Percentiles rank a stretch among this genome's conserved stretches.
Evolutionary conservation across 2,329 filamentous ascomycete genomes (phyloP).

Genomic region (Xylaria sp.): DNA sequence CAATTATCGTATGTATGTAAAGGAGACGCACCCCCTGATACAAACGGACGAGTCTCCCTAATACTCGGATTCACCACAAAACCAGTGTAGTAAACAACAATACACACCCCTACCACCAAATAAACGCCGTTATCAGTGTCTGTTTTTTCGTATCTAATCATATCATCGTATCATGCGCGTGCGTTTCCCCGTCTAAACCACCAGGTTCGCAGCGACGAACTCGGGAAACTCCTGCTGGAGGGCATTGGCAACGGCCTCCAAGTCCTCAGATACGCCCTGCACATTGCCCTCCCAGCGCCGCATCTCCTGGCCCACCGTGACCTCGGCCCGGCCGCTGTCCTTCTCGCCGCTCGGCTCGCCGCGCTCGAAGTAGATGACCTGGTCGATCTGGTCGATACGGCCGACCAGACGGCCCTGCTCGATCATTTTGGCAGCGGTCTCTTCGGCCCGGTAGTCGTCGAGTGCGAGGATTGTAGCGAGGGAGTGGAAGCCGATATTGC

Average conservation of each 20-base stretch:
- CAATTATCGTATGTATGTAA: too few relatives aligned
- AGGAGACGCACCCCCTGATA: too few relatives aligned
- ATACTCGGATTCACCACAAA: too few relatives aligned
- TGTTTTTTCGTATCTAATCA: slow-evolving; percentile 5
- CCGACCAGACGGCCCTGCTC: slow-evolving; percentile 86
- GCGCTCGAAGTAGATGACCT: slow-evolving; percentile 78
- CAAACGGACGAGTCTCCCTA: too few relatives aligned
- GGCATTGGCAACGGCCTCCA: slow-evolving; percentile 77
- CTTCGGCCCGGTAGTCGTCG: slow-evolving; percentile 75
- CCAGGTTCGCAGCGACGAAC: slow-evolving; percentile 52
- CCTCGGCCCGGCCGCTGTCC: slow-evolving; percentile 60
- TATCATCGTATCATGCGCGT: background rate
- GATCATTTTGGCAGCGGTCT: slow-evolving; percentile 90
- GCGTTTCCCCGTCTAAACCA: slow-evolving; percentile 27
- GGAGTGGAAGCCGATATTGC: slow-evolving; percentile 69
- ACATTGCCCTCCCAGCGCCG: slow-evolving; percentile 87
- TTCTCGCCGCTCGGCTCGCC: slow-evolving; percentile 65
- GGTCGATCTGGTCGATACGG: slow-evolving; percentile 89
- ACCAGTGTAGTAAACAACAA: too few relatives aligned
- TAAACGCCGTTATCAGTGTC: background rate
- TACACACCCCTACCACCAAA: background rate
- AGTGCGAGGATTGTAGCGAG: slow-evolving; percentile 74
- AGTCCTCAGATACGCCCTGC: slow-evolving; percentile 78
- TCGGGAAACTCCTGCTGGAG: slow-evolving; percentile 75
- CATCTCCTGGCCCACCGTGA: slow-evolving; percentile 63